Conservation (phyloP, 1,139 yeast species). For the Yamadazyma pseudoaaseri region DNA sequence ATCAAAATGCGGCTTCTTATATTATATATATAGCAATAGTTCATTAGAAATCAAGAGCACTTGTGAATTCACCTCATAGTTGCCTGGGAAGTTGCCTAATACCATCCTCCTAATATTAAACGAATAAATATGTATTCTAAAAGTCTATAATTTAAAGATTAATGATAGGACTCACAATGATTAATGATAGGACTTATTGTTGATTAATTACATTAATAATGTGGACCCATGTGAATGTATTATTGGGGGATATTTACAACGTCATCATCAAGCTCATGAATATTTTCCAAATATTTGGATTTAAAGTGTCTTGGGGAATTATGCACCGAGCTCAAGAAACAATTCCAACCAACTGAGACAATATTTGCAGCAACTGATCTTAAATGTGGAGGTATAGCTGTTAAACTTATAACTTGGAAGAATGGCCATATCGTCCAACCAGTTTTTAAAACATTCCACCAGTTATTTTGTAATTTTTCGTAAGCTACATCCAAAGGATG, state of each 20-base stretch:
- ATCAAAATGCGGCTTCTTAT: too few relatives aligned
- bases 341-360: slow-evolving; percentile 47
- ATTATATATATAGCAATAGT: too few relatives aligned
- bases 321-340: slow-evolving; percentile 44
- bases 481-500: slow-evolving; percentile 33
- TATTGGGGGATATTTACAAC: slow-evolving; percentile 1
- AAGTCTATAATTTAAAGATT: too few relatives aligned
- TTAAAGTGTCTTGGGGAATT: slow-evolving; percentile 47
- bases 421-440: slow-evolving; percentile 48
- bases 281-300: slow-evolving; percentile 37
- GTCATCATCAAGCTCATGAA: slow-evolving; percentile 38
- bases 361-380: slow-evolving; percentile 39
- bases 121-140: too few relatives aligned
- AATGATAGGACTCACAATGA: too few relatives aligned
- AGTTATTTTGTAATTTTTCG: slow-evolving; percentile 36
- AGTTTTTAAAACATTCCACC: slow-evolving; percentile 44
- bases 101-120: too few relatives aligned
- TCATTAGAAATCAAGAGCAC: too few relatives aligned
- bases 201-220: too few relatives aligned
- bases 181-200: too few relatives aligned
- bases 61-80: too few relatives aligned
- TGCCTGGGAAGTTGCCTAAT: too few relatives aligned
- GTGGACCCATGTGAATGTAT: too few relatives aligned
- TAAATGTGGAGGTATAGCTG: slow-evolving; percentile 41
- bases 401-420: slow-evolving; percentile 39